Percentiles rank a stretch among this genome's conserved stretches.
These are phyloP conservation scores for Rosa multiflora DNA, from an alignment of 306 rosid genomes.

Conservation along the genomic window DNA sequence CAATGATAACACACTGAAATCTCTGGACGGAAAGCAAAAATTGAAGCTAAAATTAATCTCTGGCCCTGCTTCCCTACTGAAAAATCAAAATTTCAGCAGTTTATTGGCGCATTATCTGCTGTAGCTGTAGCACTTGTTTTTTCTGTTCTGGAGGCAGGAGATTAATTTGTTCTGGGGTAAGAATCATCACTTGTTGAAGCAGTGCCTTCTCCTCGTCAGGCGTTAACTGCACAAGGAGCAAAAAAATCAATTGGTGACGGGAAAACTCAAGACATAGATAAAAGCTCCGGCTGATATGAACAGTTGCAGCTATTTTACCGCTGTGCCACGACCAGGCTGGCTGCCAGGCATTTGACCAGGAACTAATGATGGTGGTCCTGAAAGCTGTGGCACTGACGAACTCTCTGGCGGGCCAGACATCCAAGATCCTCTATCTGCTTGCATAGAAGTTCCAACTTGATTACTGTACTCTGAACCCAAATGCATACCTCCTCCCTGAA, in stretches of 20 bases:
- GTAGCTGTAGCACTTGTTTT: constrained; percentile 93
- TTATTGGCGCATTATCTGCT: constrained; percentile 83
- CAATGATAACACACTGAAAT: constrained; percentile 5
- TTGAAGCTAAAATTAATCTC: constrained; percentile 28
- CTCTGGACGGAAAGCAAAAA: constrained; percentile 12
- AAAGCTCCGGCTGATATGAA: constrained; percentile 8
- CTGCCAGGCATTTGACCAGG: constrained; percentile 61
- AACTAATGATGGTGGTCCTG: constrained; percentile 51
- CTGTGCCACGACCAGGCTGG: constrained; percentile 54
- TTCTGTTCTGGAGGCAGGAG: constrained; percentile 91
- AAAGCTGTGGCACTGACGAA: constrained; percentile 44
- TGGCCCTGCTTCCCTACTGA: background rate
- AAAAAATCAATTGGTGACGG: background rate
- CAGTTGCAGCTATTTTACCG: constrained; percentile 35
- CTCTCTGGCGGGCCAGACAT: constrained; percentile 63
- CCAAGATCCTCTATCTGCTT: constrained; percentile 75
- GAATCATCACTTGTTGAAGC: constrained; percentile 99
- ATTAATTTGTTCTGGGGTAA: constrained; percentile 82
- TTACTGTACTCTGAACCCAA: constrained; percentile 63
- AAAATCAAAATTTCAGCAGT: background rate
- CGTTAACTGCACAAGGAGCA: constrained; percentile 53
- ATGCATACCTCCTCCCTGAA: constrained; percentile 64
- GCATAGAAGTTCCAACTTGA: constrained; percentile 71
- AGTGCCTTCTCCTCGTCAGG: constrained; percentile 93
- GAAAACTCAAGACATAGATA: background rate